These are phyloP conservation scores for Oryza coarctata DNA, from an alignment of 176 grass and related monocot species.

Conservation along the genomic window DNA sequence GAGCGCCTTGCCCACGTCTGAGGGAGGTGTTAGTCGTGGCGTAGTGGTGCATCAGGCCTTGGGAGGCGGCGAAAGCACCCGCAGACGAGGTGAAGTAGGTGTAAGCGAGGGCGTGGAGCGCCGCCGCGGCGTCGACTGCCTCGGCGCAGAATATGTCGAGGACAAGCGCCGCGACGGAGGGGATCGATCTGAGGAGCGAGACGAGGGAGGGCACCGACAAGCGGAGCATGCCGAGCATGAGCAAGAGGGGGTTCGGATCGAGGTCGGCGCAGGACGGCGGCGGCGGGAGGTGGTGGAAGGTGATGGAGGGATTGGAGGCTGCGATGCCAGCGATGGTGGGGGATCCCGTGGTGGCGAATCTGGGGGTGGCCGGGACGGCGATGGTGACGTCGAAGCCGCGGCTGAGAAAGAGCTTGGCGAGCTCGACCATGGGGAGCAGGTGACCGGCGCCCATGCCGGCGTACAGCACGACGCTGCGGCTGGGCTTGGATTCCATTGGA, in stretches of 20 bases:
- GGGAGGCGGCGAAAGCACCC: conserved; percentile 2
- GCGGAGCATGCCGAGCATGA: conserved; percentile 14
- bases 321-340: neutral
- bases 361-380: neutral
- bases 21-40: neutral
- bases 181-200: neutral
- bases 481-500: conserved; percentile 4
- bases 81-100: conserved; percentile 31
- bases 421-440: conserved; percentile 44
- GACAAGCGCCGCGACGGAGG: conserved; percentile 23
- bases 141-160: conserved; percentile 34
- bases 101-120: conserved; percentile 16
- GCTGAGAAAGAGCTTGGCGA: conserved; percentile 44
- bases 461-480: conserved; percentile 33
- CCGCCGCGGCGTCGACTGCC: neutral
- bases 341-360: neutral
- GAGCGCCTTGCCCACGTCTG: conserved; percentile 19
- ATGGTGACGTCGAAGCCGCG: conserved; percentile 30
- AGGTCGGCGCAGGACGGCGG: conserved; percentile 18
- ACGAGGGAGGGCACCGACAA: neutral
- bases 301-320: neutral
- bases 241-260: neutral
- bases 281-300: conserved; percentile 28
- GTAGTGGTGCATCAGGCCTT: conserved; percentile 1
- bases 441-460: conserved; percentile 39